These are phyloP conservation scores for Kodamaea sagamina DNA, from an alignment of 805 yeast genomes.

Conservation along the genomic window DNA sequence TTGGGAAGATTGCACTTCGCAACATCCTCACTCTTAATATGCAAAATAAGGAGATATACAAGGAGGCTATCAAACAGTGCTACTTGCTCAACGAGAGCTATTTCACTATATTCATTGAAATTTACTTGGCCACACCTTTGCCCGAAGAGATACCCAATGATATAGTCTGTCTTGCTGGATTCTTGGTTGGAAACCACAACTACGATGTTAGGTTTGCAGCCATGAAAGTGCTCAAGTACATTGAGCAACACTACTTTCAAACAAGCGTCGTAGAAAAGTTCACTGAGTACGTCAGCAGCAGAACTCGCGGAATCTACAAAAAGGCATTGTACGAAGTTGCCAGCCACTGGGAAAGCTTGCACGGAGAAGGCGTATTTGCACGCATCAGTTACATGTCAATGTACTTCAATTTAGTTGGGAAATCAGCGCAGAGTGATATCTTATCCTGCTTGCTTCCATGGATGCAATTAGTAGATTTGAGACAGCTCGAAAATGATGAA, in stretches of 20 bases:
- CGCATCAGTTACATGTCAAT: conserved; percentile 73
- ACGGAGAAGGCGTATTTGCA: conserved; percentile 57
- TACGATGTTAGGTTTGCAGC: conserved; percentile 71
- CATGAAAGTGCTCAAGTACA: conserved; percentile 62
- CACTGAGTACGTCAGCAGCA: conserved; percentile 69
- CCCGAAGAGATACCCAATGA: conserved; percentile 48
- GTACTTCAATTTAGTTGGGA: conserved; percentile 59
- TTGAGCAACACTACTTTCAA: conserved; percentile 53
- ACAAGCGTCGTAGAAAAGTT: conserved; percentile 54
- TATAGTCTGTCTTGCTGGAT: conserved; percentile 70
- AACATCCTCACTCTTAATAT: conserved; percentile 66
- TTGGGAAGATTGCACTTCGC: conserved; percentile 71
- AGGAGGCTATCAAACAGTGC: conserved; percentile 71
- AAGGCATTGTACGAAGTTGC: conserved; percentile 82
- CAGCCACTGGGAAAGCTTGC: conserved; percentile 58
- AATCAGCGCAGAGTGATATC: conserved; percentile 66
- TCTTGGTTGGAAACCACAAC: conserved; percentile 75
- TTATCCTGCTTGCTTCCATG: conserved; percentile 84
- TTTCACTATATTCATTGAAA: conserved; percentile 68
- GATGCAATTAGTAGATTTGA: conserved; percentile 81
- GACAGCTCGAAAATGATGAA: conserved; percentile 16
- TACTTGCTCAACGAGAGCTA: conserved; percentile 59
- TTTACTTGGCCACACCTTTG: conserved; percentile 47
- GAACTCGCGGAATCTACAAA: conserved; percentile 81
- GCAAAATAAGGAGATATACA: conserved; percentile 50